Evolutionary conservation across 2,329 filamentous ascomycete genomes (phyloP).

Genomic region (Parastagonospora nodorum): DNA sequence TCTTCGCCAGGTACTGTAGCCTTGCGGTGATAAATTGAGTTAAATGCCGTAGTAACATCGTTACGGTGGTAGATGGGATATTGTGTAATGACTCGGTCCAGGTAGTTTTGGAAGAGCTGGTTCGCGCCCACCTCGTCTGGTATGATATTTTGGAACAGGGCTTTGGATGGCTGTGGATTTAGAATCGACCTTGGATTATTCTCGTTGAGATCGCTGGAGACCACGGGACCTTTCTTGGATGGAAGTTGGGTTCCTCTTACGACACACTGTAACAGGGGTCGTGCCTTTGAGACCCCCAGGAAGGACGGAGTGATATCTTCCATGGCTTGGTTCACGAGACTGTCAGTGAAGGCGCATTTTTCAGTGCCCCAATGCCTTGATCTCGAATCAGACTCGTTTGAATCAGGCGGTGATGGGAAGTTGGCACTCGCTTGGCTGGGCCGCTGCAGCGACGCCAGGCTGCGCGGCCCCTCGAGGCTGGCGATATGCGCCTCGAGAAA

Average conservation of each 20-base stretch:
- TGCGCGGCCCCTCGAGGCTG: slow-evolving; percentile 25
- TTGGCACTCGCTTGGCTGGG: slow-evolving; percentile 17
- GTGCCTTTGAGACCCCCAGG: slow-evolving; percentile 40
- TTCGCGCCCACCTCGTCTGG: slow-evolving; percentile 39
- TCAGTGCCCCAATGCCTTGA: slow-evolving; percentile 19
- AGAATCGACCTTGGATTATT: slow-evolving; percentile 45
- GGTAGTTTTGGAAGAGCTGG: slow-evolving; percentile 39
- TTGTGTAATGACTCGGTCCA: slow-evolving; percentile 42
- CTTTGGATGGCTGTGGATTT: slow-evolving; percentile 39
- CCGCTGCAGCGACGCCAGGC: slow-evolving; percentile 18
- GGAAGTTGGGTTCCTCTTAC: slow-evolving; percentile 43
- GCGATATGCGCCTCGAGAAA: slow-evolving; percentile 41
- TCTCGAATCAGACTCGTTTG: slow-evolving; percentile 25
- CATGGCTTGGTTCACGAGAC: slow-evolving; percentile 41
- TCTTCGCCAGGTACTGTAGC: slow-evolving; percentile 29
- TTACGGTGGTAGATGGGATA: slow-evolving; percentile 46
- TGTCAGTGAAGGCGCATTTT: slow-evolving; percentile 36
- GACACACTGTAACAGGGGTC: slow-evolving; percentile 41
- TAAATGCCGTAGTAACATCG: slow-evolving; percentile 40
- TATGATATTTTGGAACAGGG: slow-evolving; percentile 29
- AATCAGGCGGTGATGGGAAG: slow-evolving; percentile 34
- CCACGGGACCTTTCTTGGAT: slow-evolving; percentile 40
- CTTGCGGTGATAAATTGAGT: slow-evolving; percentile 38
- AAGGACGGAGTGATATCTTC: slow-evolving; percentile 43
- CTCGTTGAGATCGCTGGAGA: slow-evolving; percentile 42